These are phyloP conservation scores for Tricholoma terreum DNA, from an alignment of 768 basidiomycete species.

Conservation along the genomic window DNA sequence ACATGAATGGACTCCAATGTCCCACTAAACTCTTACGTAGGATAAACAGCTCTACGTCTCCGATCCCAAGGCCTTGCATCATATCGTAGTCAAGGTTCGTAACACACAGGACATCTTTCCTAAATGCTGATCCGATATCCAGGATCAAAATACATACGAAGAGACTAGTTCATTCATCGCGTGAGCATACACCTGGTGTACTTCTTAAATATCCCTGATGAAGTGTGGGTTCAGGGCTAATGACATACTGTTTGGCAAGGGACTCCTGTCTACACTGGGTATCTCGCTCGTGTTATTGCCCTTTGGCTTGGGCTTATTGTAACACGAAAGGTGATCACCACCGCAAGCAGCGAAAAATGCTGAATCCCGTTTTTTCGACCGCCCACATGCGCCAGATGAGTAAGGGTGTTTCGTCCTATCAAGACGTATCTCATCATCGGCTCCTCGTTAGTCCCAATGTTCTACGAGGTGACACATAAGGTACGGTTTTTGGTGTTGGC, in stretches of 20 bases:
- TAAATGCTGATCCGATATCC: background rate
- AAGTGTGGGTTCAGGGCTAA: constrained; percentile 1
- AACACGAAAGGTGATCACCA: constrained; percentile 13
- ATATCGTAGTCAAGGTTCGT: constrained; percentile 34
- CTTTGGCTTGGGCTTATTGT: background rate
- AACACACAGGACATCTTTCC: background rate
- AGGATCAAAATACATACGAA: constrained; percentile 30
- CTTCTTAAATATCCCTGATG: background rate
- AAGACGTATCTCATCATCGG: background rate
- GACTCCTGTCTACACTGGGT: constrained; percentile 8
- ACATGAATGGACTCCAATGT: background rate
- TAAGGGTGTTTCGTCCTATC: background rate
- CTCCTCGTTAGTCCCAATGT: constrained; percentile 11
- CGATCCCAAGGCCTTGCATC: constrained; percentile 35
- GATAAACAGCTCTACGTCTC: constrained; percentile 29
- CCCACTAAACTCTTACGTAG: background rate
- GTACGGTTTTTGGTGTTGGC: background rate
- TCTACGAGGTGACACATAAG: constrained; percentile 17
- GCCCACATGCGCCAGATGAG: constrained; percentile 30
- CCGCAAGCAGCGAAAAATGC: constrained; percentile 31
- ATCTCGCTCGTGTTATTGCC: background rate
- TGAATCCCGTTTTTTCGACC: constrained; percentile 38
- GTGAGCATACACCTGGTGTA: constrained; percentile 11
- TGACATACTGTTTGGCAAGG: constrained; percentile 2
- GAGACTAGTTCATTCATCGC: constrained; percentile 35